A percentile compares a stretch with the other conserved stretches of the same genome.
phyloP scores from a whole-genome alignment of 2,329 filamentous ascomycete genomes.

The Tolypocladium endophyticum region DNA sequence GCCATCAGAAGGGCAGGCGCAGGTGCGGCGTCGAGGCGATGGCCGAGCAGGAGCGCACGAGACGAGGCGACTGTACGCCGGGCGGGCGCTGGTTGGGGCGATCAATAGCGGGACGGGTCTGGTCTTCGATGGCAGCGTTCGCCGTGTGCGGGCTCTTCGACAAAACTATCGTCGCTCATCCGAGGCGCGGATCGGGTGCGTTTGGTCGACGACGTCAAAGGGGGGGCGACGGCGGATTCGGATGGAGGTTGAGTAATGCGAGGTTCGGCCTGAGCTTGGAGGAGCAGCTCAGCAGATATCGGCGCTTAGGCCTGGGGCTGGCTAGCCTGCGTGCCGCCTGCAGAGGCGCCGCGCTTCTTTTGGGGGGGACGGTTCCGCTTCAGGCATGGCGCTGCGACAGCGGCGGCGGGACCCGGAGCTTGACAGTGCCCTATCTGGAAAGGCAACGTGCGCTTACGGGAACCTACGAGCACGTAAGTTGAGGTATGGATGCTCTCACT shows the following conservation, averaged over 20 bases:
- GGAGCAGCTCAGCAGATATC: background rate
- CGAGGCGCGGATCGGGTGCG: background rate
- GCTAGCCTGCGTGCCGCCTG: background rate
- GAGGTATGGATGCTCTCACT: background rate
- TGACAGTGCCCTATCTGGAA: background rate
- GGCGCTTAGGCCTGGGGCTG: background rate
- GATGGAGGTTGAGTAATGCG: background rate
- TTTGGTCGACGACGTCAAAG: background rate
- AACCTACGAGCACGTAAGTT: too few species aligned
- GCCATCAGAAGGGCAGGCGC: conserved; percentile 45
- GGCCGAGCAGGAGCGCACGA: conserved; percentile 4
- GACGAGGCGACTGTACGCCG: conserved; percentile 1
- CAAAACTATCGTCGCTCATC: background rate
- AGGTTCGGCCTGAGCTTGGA: background rate
- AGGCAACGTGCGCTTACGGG: background rate
- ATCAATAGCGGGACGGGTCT: background rate
- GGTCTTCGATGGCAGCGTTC: background rate
- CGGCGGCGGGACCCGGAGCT: background rate
- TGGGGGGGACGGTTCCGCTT: background rate
- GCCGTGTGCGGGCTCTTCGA: background rate
- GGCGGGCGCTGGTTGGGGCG: background rate
- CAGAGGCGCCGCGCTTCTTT: background rate
- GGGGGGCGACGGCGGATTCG: background rate
- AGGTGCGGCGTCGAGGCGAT: conserved; percentile 11
- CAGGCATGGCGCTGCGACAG: background rate